These are phyloP conservation scores for Fennellomyces sp. DNA, from an alignment of 371 early-diverging fungal genomes.

Conservation along the genomic window DNA sequence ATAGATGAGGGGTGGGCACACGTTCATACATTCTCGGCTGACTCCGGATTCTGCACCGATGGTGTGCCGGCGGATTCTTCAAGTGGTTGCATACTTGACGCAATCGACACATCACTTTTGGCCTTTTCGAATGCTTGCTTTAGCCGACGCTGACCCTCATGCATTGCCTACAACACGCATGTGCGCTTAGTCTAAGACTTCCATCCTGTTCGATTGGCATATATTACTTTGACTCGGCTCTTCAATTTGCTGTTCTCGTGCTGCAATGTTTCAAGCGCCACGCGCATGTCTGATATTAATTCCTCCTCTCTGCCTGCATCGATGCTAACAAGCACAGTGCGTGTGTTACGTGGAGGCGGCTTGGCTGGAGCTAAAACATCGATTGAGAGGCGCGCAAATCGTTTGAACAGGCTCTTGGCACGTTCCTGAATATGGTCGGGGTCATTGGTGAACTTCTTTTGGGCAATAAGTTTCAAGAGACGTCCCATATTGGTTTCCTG, in stretches of 20 bases:
- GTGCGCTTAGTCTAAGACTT: background rate
- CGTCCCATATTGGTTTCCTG: conserved; percentile 56
- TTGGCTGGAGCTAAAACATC: conserved; percentile 33
- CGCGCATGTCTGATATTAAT: conserved; percentile 41
- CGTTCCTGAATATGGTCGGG: conserved; percentile 31
- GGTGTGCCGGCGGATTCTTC: background rate
- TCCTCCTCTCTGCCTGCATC: conserved; percentile 43
- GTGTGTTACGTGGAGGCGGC: conserved; percentile 4
- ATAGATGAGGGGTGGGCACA: background rate
- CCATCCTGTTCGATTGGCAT: background rate
- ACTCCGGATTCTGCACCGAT: conserved; percentile 1
- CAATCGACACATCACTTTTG: conserved; percentile 7
- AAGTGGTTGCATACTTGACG: background rate
- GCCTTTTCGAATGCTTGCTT: conserved; percentile 42
- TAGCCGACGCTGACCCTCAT: conserved; percentile 36
- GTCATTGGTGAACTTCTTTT: conserved; percentile 36
- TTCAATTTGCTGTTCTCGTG: conserved; percentile 42
- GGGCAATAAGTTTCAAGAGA: conserved; percentile 43
- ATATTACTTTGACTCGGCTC: conserved; percentile 30
- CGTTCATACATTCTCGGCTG: background rate
- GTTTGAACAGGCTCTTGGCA: conserved; percentile 31
- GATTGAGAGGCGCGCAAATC: conserved; percentile 36
- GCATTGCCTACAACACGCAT: conserved; percentile 25
- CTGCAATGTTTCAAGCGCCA: conserved; percentile 33
- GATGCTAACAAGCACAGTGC: conserved; percentile 28